Evolutionary conservation across 805 yeast species (phyloP).

Genomic region (Candida railenensis): DNA sequence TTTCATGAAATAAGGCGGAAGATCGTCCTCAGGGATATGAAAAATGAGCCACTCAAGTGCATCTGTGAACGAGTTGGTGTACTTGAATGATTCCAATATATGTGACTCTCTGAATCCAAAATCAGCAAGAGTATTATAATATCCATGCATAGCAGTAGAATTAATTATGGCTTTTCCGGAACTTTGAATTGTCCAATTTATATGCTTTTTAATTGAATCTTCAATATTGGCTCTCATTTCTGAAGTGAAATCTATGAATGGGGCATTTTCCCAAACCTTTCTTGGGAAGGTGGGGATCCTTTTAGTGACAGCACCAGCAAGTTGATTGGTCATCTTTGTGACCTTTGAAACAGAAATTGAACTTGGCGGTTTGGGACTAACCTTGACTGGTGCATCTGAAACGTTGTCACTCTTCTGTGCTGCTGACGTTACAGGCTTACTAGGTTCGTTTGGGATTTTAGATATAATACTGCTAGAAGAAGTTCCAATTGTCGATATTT

Average conservation of each 20-base stretch:
- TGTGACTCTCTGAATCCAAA: conserved; percentile 74
- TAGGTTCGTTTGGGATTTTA: not conserved
- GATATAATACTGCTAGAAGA: not conserved
- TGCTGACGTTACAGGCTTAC: conserved; percentile 3
- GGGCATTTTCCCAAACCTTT: conserved; percentile 71
- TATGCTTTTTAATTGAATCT: conserved; percentile 52
- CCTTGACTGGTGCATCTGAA: conserved; percentile 6
- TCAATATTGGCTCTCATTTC: conserved; percentile 66
- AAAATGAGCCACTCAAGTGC: conserved; percentile 77
- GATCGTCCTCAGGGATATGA: conserved; percentile 92
- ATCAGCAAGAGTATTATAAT: conserved; percentile 10
- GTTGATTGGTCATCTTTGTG: not conserved
- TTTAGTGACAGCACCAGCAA: not conserved
- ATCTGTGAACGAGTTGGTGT: conserved; percentile 49
- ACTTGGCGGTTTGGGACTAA: too few species aligned
- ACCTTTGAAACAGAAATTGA: not conserved
- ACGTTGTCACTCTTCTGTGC: not conserved
- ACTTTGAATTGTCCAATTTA: conserved; percentile 46
- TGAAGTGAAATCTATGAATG: conserved; percentile 65
- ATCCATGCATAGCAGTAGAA: not conserved
- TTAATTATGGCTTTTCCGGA: conserved; percentile 5
- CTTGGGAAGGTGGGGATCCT: conserved; percentile 34
- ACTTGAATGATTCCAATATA: conserved; percentile 66
- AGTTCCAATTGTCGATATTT: conserved; percentile 17
- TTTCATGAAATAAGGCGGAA: conserved; percentile 66